These are phyloP conservation scores for Fagopyrum esculentum DNA, from an alignment of 148 eudicot genomes.

Conservation along the genomic window DNA sequence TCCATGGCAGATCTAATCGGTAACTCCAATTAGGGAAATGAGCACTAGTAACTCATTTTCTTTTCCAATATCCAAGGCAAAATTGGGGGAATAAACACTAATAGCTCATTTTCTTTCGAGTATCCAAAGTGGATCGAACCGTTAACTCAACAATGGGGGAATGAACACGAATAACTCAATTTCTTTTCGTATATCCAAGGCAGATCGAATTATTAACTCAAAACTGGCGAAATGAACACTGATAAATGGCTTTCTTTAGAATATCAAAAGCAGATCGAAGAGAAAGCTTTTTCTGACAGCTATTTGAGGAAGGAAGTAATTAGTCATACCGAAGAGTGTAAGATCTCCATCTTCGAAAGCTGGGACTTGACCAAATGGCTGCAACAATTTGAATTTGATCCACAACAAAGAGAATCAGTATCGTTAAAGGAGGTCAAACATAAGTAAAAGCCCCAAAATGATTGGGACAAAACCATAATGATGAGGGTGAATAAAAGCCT, in stretches of 20 bases:
- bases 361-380: constrained; percentile 48
- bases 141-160: neutral
- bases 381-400: neutral
- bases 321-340: constrained; percentile 28
- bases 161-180: no score
- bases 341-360: constrained; percentile 37
- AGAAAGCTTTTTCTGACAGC: neutral
- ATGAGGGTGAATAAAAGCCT: neutral
- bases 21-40: no score
- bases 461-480: neutral
- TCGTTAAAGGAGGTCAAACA: neutral
- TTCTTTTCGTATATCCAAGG: no score
- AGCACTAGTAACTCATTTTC: no score
- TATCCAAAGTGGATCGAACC: no score
- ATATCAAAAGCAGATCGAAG: neutral
- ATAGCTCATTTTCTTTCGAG: no score
- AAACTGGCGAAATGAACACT: neutral
- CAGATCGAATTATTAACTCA: no score
- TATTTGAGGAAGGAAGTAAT: neutral
- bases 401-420: no score
- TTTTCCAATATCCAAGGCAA: no score
- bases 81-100: neutral
- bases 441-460: neutral
- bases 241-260: no score
- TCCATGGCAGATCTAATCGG: no score